These are phyloP conservation scores for Hymenotorrendiella dingleyae DNA, from an alignment of 2,329 filamentous ascomycete genomes.

Conservation along the genomic window DNA sequence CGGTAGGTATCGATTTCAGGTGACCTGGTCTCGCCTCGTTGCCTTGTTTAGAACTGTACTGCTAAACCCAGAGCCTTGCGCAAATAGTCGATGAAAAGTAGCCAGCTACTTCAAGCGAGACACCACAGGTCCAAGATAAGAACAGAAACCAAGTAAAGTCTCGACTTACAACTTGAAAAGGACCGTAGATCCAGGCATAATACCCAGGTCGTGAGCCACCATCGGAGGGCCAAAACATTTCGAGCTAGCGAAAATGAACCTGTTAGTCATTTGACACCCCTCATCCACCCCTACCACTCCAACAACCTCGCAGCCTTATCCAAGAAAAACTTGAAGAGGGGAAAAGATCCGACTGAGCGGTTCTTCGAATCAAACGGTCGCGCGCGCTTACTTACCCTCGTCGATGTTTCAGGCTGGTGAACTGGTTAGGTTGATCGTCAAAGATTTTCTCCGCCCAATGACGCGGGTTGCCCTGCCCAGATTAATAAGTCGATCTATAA, in stretches of 20 bases:
- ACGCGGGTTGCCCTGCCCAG: constrained; percentile 35
- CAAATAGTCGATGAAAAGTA: too few relatives aligned
- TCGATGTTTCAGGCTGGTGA: constrained; percentile 42
- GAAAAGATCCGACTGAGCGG: neutral
- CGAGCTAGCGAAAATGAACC: constrained; percentile 37
- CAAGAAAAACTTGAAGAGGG: too few relatives aligned
- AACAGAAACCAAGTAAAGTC: neutral
- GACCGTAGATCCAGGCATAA: constrained; percentile 43
- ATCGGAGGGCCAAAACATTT: constrained; percentile 41
- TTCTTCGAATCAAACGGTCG: too few relatives aligned
- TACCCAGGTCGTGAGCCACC: constrained; percentile 37
- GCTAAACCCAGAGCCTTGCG: too few relatives aligned
- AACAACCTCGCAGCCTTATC: neutral
- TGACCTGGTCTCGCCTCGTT: too few relatives aligned
- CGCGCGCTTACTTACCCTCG: constrained; percentile 30
- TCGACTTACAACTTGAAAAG: constrained; percentile 47
- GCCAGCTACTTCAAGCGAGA: too few relatives aligned
- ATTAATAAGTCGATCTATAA: constrained; percentile 15
- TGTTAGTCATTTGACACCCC: too few relatives aligned
- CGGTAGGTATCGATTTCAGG: too few relatives aligned
- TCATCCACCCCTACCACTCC: neutral
- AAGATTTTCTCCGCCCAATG: constrained; percentile 61
- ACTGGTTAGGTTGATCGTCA: constrained; percentile 43
- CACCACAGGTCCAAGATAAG: neutral
- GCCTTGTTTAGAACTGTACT: too few relatives aligned